phyloP scores from a whole-genome alignment of 192 early-diverging fungal species.

The Coemansia javaensis region DNA sequence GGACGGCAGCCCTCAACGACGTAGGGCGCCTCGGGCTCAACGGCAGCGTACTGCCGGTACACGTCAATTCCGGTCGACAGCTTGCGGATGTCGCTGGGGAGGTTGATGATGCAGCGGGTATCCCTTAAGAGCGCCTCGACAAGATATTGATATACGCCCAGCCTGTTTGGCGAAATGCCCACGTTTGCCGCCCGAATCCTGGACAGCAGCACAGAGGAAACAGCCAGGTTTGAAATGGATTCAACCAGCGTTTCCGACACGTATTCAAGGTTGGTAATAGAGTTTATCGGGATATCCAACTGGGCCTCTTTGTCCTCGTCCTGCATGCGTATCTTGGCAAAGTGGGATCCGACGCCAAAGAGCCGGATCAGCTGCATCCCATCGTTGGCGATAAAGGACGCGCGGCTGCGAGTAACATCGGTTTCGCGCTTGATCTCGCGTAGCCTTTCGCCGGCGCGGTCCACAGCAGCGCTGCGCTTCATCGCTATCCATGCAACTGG shows the following conservation, averaged over 20 bases:
- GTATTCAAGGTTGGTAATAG: constrained; percentile 5
- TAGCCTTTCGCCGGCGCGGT: neutral
- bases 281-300: neutral
- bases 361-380: constrained; percentile 61
- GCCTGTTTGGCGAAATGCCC: neutral
- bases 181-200: constrained; percentile 57
- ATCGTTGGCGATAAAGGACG: constrained; percentile 19
- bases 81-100: neutral
- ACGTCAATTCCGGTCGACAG: constrained; percentile 27
- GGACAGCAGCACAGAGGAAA: too few species aligned
- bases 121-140: neutral
- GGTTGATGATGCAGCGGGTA: neutral
- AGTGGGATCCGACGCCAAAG: constrained; percentile 47
- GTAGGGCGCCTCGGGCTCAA: constrained; percentile 44
- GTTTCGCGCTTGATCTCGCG: neutral
- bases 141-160: neutral
- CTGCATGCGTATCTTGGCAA: constrained; percentile 53
- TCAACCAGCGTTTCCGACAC: neutral
- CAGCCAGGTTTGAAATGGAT: too few species aligned
- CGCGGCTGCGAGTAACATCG: constrained; percentile 1
- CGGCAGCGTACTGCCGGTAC: constrained; percentile 53
- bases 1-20: constrained; percentile 21
- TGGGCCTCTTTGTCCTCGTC: constrained; percentile 29
- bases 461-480: constrained; percentile 1
- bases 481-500: constrained; percentile 6